Base-by-base conservation (phyloP, 768 basidiomycete species). In the Mycena epipterygia region DNA sequence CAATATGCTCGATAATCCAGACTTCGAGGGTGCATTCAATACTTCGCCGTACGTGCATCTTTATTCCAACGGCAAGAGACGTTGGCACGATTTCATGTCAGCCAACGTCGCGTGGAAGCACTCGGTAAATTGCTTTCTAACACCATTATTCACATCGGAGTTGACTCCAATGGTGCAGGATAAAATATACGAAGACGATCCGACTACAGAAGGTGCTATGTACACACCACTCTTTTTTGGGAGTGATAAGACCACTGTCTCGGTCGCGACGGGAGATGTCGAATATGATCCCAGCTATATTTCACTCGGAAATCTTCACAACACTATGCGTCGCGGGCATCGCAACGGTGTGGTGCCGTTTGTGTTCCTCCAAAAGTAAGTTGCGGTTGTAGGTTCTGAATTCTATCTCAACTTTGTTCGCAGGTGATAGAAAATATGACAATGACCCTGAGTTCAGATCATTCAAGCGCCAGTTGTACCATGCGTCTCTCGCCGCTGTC, bases 61-160 rank as follows among this genome's bases (percentile, higher is more conserved):
- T 35, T 77, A 79, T 19, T 51, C 60, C 0, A 52, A 76, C 12
- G 79, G 76, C 0, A 73, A 77, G 23, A 69, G 79, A 0, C 76
- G 70, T 3, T 84, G 73, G 60, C 48, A 39, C 3, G 75, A 86
- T 73, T 71, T 87, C 21, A 84, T 86, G 81, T 84, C 83, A 0
- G 85, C 81, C 4, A 75, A 83, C 32, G 85, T 78, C 74, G 81
- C 81, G 4, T 86, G 82, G 83, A 60, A 74, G 9, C 84, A 87
- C 55, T 80, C 79, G 13, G 81, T 81, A 41, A 7, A 74, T 75
- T 37, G 8, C n/a, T n/a, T n/a, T n/a, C n/a, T n/a, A n/a, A n/a
- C n/a, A n/a, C n/a, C n/a, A n/a, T n/a, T n/a, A n/a, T n/a, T n/a
- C 11, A 2, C 21, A 19, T 5, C 8, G n/a, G 8, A 6, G 25